Evolutionary conservation across 2,329 filamentous ascomycete species (phyloP), one percentile per base, ranked within the genome.

Genomic region (Laburnicola sp.): DNA sequence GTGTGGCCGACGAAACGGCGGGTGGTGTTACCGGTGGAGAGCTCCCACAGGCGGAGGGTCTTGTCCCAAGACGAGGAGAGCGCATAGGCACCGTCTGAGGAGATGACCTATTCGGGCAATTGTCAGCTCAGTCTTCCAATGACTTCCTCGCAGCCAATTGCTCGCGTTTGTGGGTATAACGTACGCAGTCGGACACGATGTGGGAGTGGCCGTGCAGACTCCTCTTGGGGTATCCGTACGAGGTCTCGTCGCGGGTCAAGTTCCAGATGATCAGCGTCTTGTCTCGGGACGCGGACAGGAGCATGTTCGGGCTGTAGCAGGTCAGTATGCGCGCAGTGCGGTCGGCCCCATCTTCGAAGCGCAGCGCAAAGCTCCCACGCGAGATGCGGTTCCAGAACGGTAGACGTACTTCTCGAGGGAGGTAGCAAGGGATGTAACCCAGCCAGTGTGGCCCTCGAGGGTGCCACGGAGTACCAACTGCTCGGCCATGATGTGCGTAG

Each of bases 241-340:
- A 88, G 77, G 87, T 86, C 83, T 97, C 94, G 80, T 97, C 92
- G 81, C 94, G 93, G 80, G 94, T 97, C 75, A 99, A 86, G 86
- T 97, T 96, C 94, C 94, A 99, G 86, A 99, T 96, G 83, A 99
- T 99, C 78, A 99, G 84, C 69, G 89, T 90, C 89, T 97, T 97
- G 86, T 99, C 94, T 82, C 94, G 91, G 77, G 86, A 91, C 75
- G 84, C 93, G 69, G 94, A 99, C 74, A 99, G 87, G 78, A 99
- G 92, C 93, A 99, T 97, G 86, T 99, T 97, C 76, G 94, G 94
- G 89, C 91, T 86, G 74, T 51, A 28, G 25, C 16, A 6, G 25
- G 27, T 41, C 32, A 44, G 45, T 38, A 40, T 11, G 23, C 27
- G 6, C 7, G 30, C 21, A 22, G n/a, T 26, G 1, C 6, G 21